Evolutionary conservation across 176 grass and related monocot genomes (phyloP).

Genomic region (Coix lacrymajobi): DNA sequence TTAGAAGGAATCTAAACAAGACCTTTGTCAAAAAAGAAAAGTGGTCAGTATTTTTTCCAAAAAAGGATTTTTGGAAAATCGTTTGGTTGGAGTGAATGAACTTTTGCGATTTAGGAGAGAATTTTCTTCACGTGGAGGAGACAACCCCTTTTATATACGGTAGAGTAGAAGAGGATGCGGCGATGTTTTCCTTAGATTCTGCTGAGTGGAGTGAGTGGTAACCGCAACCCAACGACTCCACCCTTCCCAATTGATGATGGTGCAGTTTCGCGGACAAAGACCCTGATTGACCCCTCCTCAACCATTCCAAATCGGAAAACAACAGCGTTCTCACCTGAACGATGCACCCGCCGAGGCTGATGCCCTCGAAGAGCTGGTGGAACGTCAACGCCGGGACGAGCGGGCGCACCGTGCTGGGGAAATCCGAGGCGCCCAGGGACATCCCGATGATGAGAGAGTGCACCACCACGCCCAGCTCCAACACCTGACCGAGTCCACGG

Average conservation of each 20-base stretch:
- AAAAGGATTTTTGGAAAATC: no score
- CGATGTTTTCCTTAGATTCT: not conserved
- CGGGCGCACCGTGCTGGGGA: conserved; percentile 46
- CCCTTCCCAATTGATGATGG: not conserved
- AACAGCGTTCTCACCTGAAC: conserved; percentile 36
- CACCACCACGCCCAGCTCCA: conserved; percentile 63
- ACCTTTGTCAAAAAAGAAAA: no score
- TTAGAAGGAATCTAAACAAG: no score
- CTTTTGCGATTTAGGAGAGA: no score
- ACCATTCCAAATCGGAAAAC: not conserved
- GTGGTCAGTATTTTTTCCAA: no score
- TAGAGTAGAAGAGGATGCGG: not conserved
- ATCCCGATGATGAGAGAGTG: conserved; percentile 66
- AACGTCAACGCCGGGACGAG: conserved; percentile 60
- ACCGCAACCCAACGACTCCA: not conserved
- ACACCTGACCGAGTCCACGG: conserved; percentile 13
- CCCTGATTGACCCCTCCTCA: not conserved
- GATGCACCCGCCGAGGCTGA: conserved; percentile 52
- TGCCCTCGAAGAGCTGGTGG: conserved; percentile 66
- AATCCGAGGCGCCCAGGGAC: conserved; percentile 50
- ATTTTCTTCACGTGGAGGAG: no score
- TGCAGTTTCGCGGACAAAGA: not conserved
- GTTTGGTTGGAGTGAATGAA: no score
- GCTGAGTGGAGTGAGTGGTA: no score
- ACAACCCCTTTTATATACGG: no score